Evolutionary conservation across 352 stramenopile species (phyloP).

Genomic region (Globisporangium irregulare): DNA sequence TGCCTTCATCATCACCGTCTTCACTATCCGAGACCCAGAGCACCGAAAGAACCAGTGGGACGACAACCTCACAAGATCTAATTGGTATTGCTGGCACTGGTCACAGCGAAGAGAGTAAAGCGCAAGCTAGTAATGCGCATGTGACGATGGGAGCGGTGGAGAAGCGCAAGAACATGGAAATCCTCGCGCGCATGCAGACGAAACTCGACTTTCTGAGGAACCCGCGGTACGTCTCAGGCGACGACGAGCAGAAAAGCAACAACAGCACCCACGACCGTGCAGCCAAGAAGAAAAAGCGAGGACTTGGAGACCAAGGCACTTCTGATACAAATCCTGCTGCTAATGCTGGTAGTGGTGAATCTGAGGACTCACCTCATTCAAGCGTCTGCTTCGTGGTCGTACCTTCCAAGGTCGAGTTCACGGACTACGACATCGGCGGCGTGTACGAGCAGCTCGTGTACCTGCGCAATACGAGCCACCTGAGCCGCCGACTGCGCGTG

Average conservation of each 20-base stretch:
- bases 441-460: conserved; percentile 74
- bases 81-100: background rate
- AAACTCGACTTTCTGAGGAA: conserved; percentile 77
- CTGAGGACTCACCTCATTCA: background rate
- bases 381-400: conserved; percentile 41
- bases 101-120: background rate
- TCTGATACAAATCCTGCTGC: background rate
- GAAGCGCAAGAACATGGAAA: conserved; percentile 56
- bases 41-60: background rate
- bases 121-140: background rate
- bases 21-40: background rate
- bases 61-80: background rate
- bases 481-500: conserved; percentile 61
- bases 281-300: background rate
- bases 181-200: conserved; percentile 74
- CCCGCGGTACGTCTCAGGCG: conserved; percentile 34
- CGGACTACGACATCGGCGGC: conserved; percentile 65
- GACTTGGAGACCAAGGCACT: background rate
- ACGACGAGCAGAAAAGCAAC: background rate
- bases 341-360: background rate
- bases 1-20: background rate
- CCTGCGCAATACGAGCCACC: conserved; percentile 51
- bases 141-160: conserved; percentile 47
- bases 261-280: background rate
- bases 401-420: conserved; percentile 60